A percentile compares a stretch with the other conserved stretches of the same genome.
These are phyloP conservation scores for Orbilia brochopaga DNA, from an alignment of 2,329 filamentous ascomycete species.

Conservation along the genomic window DNA sequence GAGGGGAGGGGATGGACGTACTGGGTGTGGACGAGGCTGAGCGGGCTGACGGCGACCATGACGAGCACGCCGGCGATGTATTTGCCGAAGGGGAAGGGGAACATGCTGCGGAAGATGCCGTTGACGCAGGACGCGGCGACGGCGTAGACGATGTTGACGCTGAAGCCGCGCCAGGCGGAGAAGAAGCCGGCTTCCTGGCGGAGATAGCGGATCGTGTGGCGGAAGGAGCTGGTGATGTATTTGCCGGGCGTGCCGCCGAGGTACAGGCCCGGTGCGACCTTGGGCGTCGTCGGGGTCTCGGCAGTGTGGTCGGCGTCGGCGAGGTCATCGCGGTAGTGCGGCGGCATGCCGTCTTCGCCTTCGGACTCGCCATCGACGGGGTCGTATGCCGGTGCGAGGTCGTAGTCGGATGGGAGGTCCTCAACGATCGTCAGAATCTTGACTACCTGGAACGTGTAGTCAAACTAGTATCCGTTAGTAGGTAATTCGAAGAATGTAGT, in stretches of 20 bases:
- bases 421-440: conserved; percentile 70
- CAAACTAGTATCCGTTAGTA: conserved; percentile 30
- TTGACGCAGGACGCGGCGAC: conserved; percentile 60
- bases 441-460: conserved; percentile 59
- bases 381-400: conserved; percentile 59
- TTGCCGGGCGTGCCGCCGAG: conserved; percentile 59
- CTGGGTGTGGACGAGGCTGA: conserved; percentile 82
- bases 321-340: conserved; percentile 51
- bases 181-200: conserved; percentile 68
- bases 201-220: conserved; percentile 67
- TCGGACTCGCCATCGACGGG: conserved; percentile 52
- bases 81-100: conserved; percentile 59
- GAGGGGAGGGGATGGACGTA: conserved; percentile 43
- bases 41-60: conserved; percentile 68
- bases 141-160: conserved; percentile 62
- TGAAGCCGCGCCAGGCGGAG: conserved; percentile 73
- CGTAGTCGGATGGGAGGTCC: conserved; percentile 64
- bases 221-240: conserved; percentile 69
- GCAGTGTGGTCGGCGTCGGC: conserved; percentile 35
- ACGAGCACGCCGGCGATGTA: conserved; percentile 66
- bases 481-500: conserved; percentile 3
- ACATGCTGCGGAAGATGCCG: conserved; percentile 60
- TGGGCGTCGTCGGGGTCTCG: conserved; percentile 58
- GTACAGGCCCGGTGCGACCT: conserved; percentile 59
- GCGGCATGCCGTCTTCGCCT: conserved; percentile 56